Evolutionary conservation across 140 eudicot genomes (phyloP), one percentile per base, ranked within the genome.

Genomic region (Oenanthe javanica): DNA sequence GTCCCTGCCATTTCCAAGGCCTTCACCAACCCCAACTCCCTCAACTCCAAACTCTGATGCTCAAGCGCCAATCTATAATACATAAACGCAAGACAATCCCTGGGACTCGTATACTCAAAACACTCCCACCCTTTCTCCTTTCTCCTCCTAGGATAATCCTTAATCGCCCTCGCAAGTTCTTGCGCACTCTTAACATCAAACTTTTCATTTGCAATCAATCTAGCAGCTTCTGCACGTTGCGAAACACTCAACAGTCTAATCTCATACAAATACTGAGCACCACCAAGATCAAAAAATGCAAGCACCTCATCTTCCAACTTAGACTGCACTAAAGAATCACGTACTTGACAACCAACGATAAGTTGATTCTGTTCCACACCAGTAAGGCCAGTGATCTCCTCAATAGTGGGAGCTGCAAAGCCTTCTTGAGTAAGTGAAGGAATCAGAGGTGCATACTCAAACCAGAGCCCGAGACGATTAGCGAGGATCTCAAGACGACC

Each of bases 401-500:
- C 97, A 3, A 94, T 14, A 1, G 76, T 87, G 15, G 96, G 50
- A 16, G 96, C 83, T 45, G 76, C 79, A 75, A 94, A 85, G 0
- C 97, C 97, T 71, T 91, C 92, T 16, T 79, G 84, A 4, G 80
- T 75, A 7, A 90, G 85, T 2, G 94, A 83, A 4, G 92, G 86
- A 77, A 90, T 86, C 16, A 92, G 87, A 23, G 96, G 88, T 72
- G 96, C 98, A 80, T 90, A 92, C n/a, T 94, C 98, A 82, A 72
- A 89, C 98, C 98, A 92, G 21, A 72, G 81, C n/a, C 93, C 93
- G 38, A 92, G 86, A 4, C 97, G 92, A 61, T 90, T 85, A 45
- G 87, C 0, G 23, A 90, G 90, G 77, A 90, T 84, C 4, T 90
- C 91, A 76, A 92, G 87, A 63, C 90, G 87, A 38, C 63, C 87